phyloP scores from a whole-genome alignment of 2,329 filamentous ascomycete genomes.

The Onygena corvina region DNA sequence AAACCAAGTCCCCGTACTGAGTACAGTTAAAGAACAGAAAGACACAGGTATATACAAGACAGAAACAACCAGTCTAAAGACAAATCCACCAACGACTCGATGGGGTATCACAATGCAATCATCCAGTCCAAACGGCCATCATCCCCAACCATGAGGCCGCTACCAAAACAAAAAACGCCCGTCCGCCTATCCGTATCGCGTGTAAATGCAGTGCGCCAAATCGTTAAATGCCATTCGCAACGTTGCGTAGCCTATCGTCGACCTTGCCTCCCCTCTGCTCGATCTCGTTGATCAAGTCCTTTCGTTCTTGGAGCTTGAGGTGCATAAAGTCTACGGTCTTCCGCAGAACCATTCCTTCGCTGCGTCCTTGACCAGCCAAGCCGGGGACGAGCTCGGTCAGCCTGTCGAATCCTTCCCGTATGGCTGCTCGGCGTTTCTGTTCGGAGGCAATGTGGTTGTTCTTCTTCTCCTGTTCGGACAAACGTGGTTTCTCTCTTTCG shows the following conservation, averaged over 20 bases:
- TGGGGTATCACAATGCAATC: background rate
- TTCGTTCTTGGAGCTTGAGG: constrained; percentile 47
- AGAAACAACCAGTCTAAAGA: background rate
- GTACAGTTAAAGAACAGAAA: background rate
- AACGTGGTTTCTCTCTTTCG: constrained; percentile 15
- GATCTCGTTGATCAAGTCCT: constrained; percentile 46
- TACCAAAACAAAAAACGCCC: background rate
- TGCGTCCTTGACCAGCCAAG: constrained; percentile 68
- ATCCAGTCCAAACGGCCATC: background rate
- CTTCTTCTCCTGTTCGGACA: constrained; percentile 60
- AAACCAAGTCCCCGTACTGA: background rate
- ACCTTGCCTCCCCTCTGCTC: constrained; percentile 49
- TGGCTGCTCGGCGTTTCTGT: constrained; percentile 56
- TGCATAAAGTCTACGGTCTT: constrained; percentile 56
- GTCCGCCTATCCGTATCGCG: background rate
- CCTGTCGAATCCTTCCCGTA: constrained; percentile 71
- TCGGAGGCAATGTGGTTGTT: constrained; percentile 60
- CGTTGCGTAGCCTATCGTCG: constrained; percentile 26
- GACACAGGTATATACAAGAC: background rate
- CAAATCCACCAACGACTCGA: background rate
- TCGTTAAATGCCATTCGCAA: constrained; percentile 14
- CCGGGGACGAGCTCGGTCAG: constrained; percentile 71
- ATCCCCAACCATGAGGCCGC: background rate
- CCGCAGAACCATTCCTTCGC: constrained; percentile 71
- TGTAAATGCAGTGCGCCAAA: background rate